Evolutionary conservation across 208 protist species (phyloP).

Genomic region (Acanthamoeba triangularis): DNA sequence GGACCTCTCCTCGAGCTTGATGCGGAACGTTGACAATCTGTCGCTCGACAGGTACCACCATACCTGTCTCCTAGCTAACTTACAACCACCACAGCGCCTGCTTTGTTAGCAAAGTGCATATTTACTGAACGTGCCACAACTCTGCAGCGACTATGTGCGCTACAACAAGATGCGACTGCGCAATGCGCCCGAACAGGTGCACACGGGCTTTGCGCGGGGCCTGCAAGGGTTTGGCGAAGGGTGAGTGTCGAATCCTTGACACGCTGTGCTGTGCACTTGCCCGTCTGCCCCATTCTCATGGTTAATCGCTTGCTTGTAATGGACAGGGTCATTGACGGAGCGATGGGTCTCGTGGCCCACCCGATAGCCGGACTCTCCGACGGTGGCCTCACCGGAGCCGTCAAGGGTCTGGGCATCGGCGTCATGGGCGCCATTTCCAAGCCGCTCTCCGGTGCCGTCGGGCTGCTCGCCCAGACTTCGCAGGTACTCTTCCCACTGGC

Average conservation of each 20-base stretch:
- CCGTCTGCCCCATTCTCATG: not conserved
- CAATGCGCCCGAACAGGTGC: conserved; percentile 14
- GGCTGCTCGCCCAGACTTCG: conserved; percentile 58
- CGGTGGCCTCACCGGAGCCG: conserved; percentile 49
- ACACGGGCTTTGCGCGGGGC: conserved; percentile 36
- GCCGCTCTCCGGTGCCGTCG: conserved; percentile 58
- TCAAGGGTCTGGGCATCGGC: conserved; percentile 50
- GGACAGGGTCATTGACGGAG: conserved; percentile 36
- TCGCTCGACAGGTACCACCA: conserved; percentile 1
- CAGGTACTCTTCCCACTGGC: conserved; percentile 1
- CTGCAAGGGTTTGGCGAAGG: conserved; percentile 67
- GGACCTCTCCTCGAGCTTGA: conserved; percentile 29
- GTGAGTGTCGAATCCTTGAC: not conserved
- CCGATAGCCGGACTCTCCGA: conserved; percentile 54
- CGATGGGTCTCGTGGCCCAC: conserved; percentile 62
- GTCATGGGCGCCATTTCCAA: conserved; percentile 73
- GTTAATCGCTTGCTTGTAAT: not conserved
- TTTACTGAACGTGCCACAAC: too few species aligned
- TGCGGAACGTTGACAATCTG: conserved; percentile 48
- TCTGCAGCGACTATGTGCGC: conserved; percentile 25
- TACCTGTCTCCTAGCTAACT: not conserved
- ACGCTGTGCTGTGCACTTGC: not conserved
- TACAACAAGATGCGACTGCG: conserved; percentile 64
- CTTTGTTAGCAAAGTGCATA: too few species aligned
- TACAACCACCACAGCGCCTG: not conserved